These are phyloP conservation scores for Solanum medicagineum DNA, from an alignment of 257 asterid genomes.

Conservation along the genomic window DNA sequence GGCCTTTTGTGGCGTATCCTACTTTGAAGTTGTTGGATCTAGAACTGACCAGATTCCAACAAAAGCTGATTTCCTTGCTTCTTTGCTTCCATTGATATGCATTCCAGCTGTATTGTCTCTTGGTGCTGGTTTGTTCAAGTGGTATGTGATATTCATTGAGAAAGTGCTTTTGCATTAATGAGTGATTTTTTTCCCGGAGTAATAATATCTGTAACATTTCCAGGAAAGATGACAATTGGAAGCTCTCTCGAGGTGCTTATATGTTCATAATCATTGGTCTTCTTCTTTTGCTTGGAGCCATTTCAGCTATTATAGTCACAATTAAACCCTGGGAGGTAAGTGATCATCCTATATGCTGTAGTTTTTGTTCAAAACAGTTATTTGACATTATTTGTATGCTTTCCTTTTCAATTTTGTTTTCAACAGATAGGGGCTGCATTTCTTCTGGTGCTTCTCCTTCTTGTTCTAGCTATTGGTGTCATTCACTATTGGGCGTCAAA, in stretches of 20 bases:
- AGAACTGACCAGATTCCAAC: conserved; percentile 75
- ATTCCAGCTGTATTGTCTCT: conserved; percentile 81
- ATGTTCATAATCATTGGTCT: conserved; percentile 68
- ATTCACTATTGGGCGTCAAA: conserved; percentile 98
- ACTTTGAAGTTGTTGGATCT: conserved; percentile 62
- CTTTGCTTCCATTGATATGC: conserved; percentile 91
- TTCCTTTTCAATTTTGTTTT: conserved; percentile 1
- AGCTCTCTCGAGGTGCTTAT: conserved; percentile 78
- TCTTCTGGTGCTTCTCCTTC: conserved; percentile 81
- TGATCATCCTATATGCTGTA: conserved; percentile 1
- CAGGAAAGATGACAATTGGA: conserved; percentile 99
- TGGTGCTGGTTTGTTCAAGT: conserved; percentile 80
- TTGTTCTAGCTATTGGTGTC: conserved; percentile 88
- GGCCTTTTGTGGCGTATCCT: conserved; percentile 82
- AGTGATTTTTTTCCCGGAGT: neutral
- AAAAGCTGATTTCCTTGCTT: conserved; percentile 83
- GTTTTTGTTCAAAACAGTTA: neutral
- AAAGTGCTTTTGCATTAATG: conserved; percentile 3
- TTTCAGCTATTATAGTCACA: conserved; percentile 67
- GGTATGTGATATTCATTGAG: conserved; percentile 38
- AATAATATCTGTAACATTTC: conserved; percentile 9
- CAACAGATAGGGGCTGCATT: conserved; percentile 90
- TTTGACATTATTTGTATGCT: conserved; percentile 1
- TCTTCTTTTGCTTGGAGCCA: conserved; percentile 76
- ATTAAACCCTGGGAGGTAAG: conserved; percentile 90